Evolutionary conservation across 2,329 filamentous ascomycete species (phyloP).

Genomic region (Penicillium sp.): DNA sequence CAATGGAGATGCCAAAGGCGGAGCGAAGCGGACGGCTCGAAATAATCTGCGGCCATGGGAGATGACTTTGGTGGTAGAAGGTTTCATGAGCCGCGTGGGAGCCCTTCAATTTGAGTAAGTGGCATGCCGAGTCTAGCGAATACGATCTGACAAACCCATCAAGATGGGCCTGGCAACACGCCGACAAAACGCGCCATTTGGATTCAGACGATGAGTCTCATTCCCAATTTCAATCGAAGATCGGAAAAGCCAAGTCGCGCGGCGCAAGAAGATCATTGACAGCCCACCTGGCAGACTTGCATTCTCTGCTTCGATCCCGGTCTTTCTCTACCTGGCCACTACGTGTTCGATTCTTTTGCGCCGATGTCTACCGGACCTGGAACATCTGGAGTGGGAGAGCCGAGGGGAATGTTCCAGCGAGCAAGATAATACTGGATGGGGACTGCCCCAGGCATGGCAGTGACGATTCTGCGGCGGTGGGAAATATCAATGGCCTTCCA

Average conservation of each 20-base stretch:
- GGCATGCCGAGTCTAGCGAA: background rate
- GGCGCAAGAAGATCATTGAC: constrained; percentile 54
- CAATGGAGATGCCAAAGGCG: constrained; percentile 77
- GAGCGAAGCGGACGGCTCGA: constrained; percentile 69
- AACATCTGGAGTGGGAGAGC: constrained; percentile 50
- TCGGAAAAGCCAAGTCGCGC: constrained; percentile 36
- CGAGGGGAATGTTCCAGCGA: constrained; percentile 45
- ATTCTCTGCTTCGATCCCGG: constrained; percentile 68
- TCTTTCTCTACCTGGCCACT: constrained; percentile 84
- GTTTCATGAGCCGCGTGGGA: constrained; percentile 79
- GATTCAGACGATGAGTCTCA: constrained; percentile 54
- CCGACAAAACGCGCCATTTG: constrained; percentile 74
- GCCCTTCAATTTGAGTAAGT: constrained; percentile 90
- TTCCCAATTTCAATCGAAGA: constrained; percentile 23
- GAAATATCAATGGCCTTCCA: constrained; percentile 45
- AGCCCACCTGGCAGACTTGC: constrained; percentile 70
- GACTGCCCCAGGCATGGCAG: constrained; percentile 8
- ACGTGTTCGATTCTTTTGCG: constrained; percentile 68
- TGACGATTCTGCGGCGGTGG: constrained; percentile 26
- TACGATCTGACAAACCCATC: background rate
- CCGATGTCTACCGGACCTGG: constrained; percentile 67
- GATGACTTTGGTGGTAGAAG: constrained; percentile 78
- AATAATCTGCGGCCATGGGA: constrained; percentile 75
- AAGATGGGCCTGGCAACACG: constrained; percentile 89
- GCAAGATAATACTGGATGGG: constrained; percentile 54